Evolutionary conservation across 1,139 yeast species (phyloP), one percentile per base, ranked within the genome.

Genomic region (Pichia sp.): DNA sequence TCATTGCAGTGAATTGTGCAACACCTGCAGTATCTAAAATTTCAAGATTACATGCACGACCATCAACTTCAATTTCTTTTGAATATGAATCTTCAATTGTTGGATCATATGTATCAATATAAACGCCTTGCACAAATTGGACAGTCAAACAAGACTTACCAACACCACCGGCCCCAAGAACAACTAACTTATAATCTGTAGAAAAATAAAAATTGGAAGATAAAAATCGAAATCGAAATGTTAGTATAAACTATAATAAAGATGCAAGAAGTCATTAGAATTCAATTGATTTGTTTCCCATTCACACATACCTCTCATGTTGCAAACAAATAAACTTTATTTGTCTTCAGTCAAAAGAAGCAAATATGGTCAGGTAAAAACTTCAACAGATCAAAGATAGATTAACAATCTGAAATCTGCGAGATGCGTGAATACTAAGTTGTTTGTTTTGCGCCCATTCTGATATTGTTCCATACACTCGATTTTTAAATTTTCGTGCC

Each of bases 111-210:
- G 93, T 95, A 66, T 91, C 96, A 43, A 91, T 95, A 65, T 91
- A 91, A 65, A 89, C 95, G 46, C 93, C 85, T 68, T 90, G 96
- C 57, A 89, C 89, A 65, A 85, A 78, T 70, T 89, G 96, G 58
- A 91, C 91, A 49, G 97, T 91, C 58, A 91, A 74, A 28, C 97
- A 96, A 8, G 96, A 87, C 69, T 93, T 93, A 72, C 99, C 99
- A 51, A 93, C 98, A 72, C 98, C 98, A 72, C 98, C 98, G 47
- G 96, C 98, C 58, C 98, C 98, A 48, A 93, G 91, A 53, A 93
- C 96, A 33, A 91, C 97, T 57, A 93, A 73, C 67, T 90, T 91
- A 69, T 86, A 89, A 67, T 86, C 95, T 72, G 47, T 48, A 52
- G 2, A 45, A 27, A n/a, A 22, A 28, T 22, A 19, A 14, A 22